Evolutionary conservation across 768 basidiomycete species (phyloP).

Genomic region (Amanita pallidorosea): DNA sequence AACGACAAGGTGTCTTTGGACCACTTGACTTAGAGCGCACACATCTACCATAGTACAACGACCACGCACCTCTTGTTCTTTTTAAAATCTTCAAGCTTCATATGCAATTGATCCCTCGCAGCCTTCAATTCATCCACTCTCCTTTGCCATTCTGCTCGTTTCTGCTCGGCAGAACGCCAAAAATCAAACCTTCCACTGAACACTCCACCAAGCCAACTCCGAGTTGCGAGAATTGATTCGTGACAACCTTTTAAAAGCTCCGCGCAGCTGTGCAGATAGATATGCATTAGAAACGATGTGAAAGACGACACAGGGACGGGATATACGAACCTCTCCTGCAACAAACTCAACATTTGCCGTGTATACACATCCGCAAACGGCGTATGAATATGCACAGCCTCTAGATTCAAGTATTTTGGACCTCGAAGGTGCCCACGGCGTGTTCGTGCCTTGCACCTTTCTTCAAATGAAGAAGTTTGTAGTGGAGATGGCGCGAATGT

Average conservation of each 20-base stretch:
- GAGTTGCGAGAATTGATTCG: slow-evolving; percentile 26
- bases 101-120: slow-evolving; percentile 24
- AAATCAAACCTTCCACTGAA: slow-evolving; percentile 25
- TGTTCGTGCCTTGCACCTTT: slow-evolving; percentile 26
- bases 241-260: slow-evolving; percentile 38
- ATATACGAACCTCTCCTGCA: slow-evolving; percentile 30
- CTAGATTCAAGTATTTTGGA: slow-evolving; percentile 60
- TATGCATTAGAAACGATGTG: not conserved
- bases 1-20: slow-evolving; percentile 33
- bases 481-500: slow-evolving; percentile 17
- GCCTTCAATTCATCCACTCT: slow-evolving; percentile 26
- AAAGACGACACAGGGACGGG: not conserved
- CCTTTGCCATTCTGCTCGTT: slow-evolving; percentile 18
- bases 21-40: not conserved
- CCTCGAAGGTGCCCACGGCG: slow-evolving; percentile 67
- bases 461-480: slow-evolving; percentile 25
- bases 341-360: slow-evolving; percentile 28
- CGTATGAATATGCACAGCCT: slow-evolving; percentile 41
- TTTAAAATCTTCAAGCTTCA: slow-evolving; percentile 34
- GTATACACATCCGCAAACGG: slow-evolving; percentile 35
- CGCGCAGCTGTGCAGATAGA: slow-evolving; percentile 26
- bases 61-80: slow-evolving; percentile 36
- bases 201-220: slow-evolving; percentile 41
- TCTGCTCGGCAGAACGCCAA: slow-evolving; percentile 20
- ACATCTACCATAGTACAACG: not conserved